phyloP scores from a whole-genome alignment of 306 rosid species.

The Dalbergia cultrata region DNA sequence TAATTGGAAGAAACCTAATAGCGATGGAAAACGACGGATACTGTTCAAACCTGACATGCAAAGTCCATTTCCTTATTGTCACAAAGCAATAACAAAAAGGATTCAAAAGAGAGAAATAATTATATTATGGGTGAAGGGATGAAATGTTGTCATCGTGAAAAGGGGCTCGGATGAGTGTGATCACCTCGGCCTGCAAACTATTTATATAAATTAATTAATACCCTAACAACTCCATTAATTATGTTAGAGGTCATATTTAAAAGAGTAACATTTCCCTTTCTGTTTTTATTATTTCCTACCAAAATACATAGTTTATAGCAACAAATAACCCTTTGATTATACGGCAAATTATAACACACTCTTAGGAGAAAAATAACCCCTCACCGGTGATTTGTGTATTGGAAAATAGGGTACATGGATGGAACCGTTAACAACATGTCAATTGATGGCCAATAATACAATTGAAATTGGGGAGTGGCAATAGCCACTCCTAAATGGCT shows the following conservation, averaged over 20 bases:
- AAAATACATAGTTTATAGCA: background rate
- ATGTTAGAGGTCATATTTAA: too few species aligned
- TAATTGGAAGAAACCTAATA: too few species aligned
- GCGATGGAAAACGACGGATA: background rate
- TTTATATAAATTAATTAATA: too few species aligned
- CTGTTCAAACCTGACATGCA: background rate
- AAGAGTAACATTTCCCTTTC: background rate
- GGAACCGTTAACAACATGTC: too few species aligned
- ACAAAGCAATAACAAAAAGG: background rate
- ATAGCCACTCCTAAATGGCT: too few species aligned
- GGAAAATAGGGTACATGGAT: too few species aligned
- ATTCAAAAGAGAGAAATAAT: background rate
- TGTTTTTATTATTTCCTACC: background rate
- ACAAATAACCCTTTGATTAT: too few species aligned
- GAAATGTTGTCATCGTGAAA: background rate
- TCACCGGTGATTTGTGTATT: too few species aligned
- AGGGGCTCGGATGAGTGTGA: background rate
- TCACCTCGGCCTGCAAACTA: background rate
- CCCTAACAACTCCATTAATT: background rate
- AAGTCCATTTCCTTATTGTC: background rate
- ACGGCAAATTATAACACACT: too few species aligned
- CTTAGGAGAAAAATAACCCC: too few species aligned
- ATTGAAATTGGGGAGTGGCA: too few species aligned
- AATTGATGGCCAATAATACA: too few species aligned
- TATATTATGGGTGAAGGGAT: background rate